Percentiles rank a stretch among this genome's conserved stretches.
These are phyloP conservation scores for Sclerotinia trifoliorum DNA, from an alignment of 2,329 filamentous ascomycete species.

Conservation along the genomic window DNA sequence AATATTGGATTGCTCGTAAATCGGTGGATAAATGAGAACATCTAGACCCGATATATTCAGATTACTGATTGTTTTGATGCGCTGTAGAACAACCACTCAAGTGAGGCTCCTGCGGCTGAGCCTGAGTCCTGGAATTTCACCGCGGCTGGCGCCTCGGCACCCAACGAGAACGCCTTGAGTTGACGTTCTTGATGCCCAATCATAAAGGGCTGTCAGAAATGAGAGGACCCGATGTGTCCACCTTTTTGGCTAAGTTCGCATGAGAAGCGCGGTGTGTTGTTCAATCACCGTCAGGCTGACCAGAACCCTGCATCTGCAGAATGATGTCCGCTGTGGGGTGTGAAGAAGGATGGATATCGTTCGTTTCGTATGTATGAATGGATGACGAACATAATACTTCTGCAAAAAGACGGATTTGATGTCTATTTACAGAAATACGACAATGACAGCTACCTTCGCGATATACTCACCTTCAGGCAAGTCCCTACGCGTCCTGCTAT, in stretches of 20 bases:
- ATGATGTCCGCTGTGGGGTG: slow-evolving; percentile 28
- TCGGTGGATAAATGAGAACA: not conserved
- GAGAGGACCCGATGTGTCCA: slow-evolving; percentile 26
- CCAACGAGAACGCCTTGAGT: slow-evolving; percentile 35
- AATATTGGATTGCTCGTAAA: slow-evolving; percentile 23
- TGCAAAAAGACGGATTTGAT: slow-evolving; percentile 16
- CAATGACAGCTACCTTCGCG: slow-evolving; percentile 12
- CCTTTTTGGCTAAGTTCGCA: slow-evolving; percentile 27
- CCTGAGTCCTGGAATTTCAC: slow-evolving; percentile 25
- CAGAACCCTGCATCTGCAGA: slow-evolving; percentile 33
- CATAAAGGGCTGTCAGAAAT: slow-evolving; percentile 32
- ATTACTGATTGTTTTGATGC: slow-evolving; percentile 44
- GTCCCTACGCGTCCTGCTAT: not conserved
- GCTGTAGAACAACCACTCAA: slow-evolving; percentile 49
- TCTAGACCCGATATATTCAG: slow-evolving; percentile 25
- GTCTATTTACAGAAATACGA: slow-evolving; percentile 18
- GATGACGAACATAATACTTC: slow-evolving; percentile 16
- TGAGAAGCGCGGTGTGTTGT: slow-evolving; percentile 37
- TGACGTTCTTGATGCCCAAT: slow-evolving; percentile 37
- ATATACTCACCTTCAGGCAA: slow-evolving; percentile 11
- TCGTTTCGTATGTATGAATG: slow-evolving; percentile 19
- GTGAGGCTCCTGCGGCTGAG: slow-evolving; percentile 32
- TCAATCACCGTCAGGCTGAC: slow-evolving; percentile 32
- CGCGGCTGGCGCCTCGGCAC: slow-evolving; percentile 36
- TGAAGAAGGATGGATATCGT: slow-evolving; percentile 20